Evolutionary conservation across 768 basidiomycete species (phyloP).

Genomic region (Pulveroboletus sp.): DNA sequence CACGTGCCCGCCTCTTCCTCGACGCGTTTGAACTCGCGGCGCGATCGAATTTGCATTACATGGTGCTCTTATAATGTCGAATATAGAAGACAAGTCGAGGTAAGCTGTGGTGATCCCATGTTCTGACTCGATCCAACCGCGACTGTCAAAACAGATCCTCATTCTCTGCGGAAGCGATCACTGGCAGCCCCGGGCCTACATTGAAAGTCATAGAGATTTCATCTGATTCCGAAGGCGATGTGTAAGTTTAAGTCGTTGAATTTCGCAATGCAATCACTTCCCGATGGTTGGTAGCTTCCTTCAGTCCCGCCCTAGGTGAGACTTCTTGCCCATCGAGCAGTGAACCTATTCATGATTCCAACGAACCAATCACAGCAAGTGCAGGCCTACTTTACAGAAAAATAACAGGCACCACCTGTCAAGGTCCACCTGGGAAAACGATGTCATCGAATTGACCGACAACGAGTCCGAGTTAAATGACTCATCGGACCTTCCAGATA

Average conservation of each 20-base stretch:
- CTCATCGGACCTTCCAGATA: constrained; percentile 21
- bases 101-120: constrained; percentile 14
- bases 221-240: constrained; percentile 42
- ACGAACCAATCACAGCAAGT: constrained; percentile 7
- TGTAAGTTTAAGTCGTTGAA: constrained; percentile 29
- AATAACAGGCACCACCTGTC: background rate
- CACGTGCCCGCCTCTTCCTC: constrained; percentile 12
- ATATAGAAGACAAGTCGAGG: constrained; percentile 45
- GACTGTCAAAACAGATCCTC: background rate
- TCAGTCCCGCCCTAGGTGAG: constrained; percentile 12
- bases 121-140: background rate
- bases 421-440: background rate
- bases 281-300: constrained; percentile 2
- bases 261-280: background rate
- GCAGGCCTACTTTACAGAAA: background rate
- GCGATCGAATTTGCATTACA: background rate
- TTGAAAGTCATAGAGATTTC: constrained; percentile 53
- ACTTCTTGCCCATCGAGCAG: background rate
- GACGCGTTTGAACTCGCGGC: constrained; percentile 4
- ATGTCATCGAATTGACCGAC: constrained; percentile 32
- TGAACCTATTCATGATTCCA: background rate
- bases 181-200: background rate
- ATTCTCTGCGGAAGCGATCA: background rate
- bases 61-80: constrained; percentile 31
- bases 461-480: constrained; percentile 21